Evolutionary conservation across 2,329 filamentous ascomycete genomes (phyloP), one percentile per base, ranked within the genome.

Genomic region (Triangularia verruculosa): DNA sequence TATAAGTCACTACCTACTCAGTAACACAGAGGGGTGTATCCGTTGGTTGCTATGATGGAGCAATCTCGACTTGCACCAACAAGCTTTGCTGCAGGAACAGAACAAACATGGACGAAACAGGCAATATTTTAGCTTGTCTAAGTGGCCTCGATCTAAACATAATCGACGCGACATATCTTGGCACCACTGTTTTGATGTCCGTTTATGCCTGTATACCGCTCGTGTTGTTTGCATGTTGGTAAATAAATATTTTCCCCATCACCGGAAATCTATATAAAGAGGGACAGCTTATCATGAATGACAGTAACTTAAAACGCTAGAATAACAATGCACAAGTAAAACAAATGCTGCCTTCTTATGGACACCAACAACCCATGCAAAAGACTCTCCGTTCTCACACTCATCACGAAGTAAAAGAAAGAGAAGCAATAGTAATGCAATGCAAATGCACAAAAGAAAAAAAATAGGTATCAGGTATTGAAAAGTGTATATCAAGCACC

Each of bases 391-490:
- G 15, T 15, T 39, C 15, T n/a, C 34, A 2, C 34, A 7, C 34
- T 39, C 34, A 56, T 2, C 8, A 17, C 9, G n/a, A 56, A 30
- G 32, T 6, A 20, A 47, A 22, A 32, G n/a, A 60, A 22, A 59
- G n/a, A n/a, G n/a, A n/a, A n/a, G n/a, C n/a, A n/a, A 61, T 27
- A 8, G n/a, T 47, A 47, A 47, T 47, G 39, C 39, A 47, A 25
- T 39, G 27, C 17, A 51, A 22, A 57, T 30, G 22, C 25, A 57
- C 28, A 57, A 52, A 57, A 57, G 34, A 52, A 34, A 55, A 32
- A n/a, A 56, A 57, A 47, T 39, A 56, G 58, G 58, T 61, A 64
- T 64, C 53, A 64, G 57, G 27, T 28, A 56, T 32, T 56, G 47
- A 20, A 34, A 24, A 22, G 13, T 34, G 47, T 54, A 34, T 52